A percentile compares a stretch with the other conserved stretches of the same genome.
These are phyloP conservation scores for Candida ipomoeae DNA, from an alignment of 805 yeast species.

Conservation along the genomic window DNA sequence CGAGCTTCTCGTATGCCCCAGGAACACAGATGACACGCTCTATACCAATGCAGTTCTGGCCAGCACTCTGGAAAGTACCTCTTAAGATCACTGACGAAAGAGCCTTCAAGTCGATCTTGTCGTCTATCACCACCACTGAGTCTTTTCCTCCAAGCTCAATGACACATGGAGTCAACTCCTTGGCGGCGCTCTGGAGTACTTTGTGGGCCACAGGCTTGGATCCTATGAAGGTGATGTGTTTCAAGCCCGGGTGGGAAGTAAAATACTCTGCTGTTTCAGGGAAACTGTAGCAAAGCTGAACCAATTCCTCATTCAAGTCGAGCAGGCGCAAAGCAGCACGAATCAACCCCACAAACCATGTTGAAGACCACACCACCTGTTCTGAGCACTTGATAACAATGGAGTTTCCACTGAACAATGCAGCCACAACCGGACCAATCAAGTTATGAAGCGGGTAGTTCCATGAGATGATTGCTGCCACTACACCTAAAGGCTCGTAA, in stretches of 20 bases:
- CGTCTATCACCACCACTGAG: conserved; percentile 82
- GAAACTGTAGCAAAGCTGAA: conserved; percentile 84
- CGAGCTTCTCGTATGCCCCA: conserved; percentile 59
- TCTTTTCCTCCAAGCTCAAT: conserved; percentile 98
- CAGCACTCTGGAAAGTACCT: conserved; percentile 95
- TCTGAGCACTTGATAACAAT: conserved; percentile 93
- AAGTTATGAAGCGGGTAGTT: conserved; percentile 95
- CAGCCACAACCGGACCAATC: conserved; percentile 87
- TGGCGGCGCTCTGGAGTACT: conserved; percentile 79
- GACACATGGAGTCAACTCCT: conserved; percentile 87
- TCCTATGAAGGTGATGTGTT: conserved; percentile 93
- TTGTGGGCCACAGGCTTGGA: conserved; percentile 91
- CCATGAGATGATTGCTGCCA: conserved; percentile 92
- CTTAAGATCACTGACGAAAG: conserved; percentile 73
- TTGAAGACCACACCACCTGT: conserved; percentile 92
- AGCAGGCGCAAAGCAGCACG: conserved; percentile 68
- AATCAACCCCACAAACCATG: conserved; percentile 68
- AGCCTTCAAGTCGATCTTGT: conserved; percentile 56
- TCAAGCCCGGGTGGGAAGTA: conserved; percentile 75
- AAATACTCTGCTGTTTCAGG: conserved; percentile 86
- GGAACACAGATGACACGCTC: conserved; percentile 88
- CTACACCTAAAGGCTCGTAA: conserved; percentile 88
- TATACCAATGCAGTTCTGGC: conserved; percentile 97
- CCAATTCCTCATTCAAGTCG: conserved; percentile 74
- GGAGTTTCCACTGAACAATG: conserved; percentile 87